phyloP scores from a whole-genome alignment of 108 stramenopile species.

The Pseudonitzschia multistriata region DNA sequence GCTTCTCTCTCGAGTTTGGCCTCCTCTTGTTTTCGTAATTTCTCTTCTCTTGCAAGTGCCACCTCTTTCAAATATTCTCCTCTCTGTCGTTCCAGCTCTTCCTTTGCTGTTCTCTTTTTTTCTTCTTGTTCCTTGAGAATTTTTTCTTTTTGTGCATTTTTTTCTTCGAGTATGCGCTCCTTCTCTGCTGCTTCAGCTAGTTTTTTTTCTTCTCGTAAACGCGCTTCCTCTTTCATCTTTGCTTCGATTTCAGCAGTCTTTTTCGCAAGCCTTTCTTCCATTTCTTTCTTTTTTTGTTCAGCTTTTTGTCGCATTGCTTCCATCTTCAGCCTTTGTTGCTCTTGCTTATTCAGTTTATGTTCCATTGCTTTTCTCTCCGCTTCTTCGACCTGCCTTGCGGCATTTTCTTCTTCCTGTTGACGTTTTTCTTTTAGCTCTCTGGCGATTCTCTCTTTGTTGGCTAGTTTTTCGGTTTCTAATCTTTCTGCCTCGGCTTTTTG shows the following conservation, averaged over 20 bases:
- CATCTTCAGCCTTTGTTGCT: neutral
- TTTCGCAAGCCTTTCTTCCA: constrained; percentile 5
- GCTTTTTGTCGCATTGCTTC: neutral
- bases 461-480: neutral
- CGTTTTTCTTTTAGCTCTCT: neutral
- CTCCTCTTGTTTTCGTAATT: neutral
- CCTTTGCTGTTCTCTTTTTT: neutral
- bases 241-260: neutral
- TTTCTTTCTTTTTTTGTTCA: constrained; percentile 4
- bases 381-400: neutral
- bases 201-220: neutral
- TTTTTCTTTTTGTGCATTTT: constrained; percentile 4
- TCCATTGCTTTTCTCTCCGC: neutral
- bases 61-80: neutral
- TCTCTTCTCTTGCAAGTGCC: neutral
- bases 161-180: neutral
- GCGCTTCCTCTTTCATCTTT: constrained; percentile 7
- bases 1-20: neutral
- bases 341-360: neutral
- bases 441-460: neutral
- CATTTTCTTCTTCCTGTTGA: neutral
- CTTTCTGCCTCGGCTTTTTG: neutral
- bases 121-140: neutral
- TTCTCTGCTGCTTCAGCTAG: neutral
- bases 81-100: neutral